Evolutionary conservation across 257 asterid species (phyloP).

Genomic region (Orobanche coerulescens): DNA sequence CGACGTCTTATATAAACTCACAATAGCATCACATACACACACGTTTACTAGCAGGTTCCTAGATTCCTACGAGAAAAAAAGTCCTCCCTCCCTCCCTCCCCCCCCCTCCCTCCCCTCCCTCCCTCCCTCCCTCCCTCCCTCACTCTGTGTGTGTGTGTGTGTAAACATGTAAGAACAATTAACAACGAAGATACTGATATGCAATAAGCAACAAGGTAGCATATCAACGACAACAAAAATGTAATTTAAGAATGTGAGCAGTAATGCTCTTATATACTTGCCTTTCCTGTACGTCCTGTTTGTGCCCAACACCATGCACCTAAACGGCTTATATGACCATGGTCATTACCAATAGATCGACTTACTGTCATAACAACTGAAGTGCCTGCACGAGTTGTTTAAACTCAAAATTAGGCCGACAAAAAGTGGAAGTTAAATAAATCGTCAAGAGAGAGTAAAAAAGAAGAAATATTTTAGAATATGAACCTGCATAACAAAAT

Average conservation of each 20-base stretch:
- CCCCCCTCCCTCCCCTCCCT: too few species aligned
- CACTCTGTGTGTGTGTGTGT: too few species aligned
- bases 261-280: constrained; percentile 33
- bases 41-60: too few species aligned
- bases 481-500: neutral
- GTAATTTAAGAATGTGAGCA: neutral
- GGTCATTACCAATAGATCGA: constrained; percentile 82
- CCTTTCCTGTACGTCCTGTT: constrained; percentile 89
- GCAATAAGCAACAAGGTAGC: neutral
- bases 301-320: constrained; percentile 93
- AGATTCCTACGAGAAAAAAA: too few species aligned
- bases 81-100: too few species aligned
- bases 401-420: constrained; percentile 9
- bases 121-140: too few species aligned
- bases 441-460: neutral
- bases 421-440: neutral
- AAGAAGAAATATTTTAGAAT: neutral
- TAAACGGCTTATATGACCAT: constrained; percentile 66
- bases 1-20: too few species aligned
- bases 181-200: neutral
- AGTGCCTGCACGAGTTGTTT: constrained; percentile 51
- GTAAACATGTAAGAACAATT: too few species aligned
- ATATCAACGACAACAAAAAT: constrained; percentile 12
- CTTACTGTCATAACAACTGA: constrained; percentile 82
- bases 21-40: too few species aligned